Evolutionary conservation across 106 monocot genomes (phyloP), one percentile per base, ranked within the genome.

Genomic region (Triglochin maritima): DNA sequence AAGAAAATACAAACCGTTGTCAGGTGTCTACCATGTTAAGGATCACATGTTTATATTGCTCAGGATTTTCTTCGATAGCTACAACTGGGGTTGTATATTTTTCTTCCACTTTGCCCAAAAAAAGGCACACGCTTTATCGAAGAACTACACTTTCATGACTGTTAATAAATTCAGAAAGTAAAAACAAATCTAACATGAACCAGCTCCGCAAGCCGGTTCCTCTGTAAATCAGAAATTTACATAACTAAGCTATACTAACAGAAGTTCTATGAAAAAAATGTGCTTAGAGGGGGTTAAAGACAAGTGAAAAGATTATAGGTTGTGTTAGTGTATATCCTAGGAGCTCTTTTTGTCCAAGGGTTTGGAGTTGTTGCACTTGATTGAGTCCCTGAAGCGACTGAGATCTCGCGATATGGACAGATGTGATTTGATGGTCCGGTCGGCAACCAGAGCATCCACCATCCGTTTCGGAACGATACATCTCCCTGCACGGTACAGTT

Each of bases 391-490:
- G 48, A 87, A 81, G 5, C 75, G 49, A 17, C 50, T 29, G 17
- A 87, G 67, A 10, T 84, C 83, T 56, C 79, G 60, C 5, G 58
- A 75, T 44, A 87, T n/a, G 13, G 54, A 16, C 10, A 58, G 65
- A 45, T 69, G 74, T 4, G 81, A 75, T 43, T 49, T 76, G 60
- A 83, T 63, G 58, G 52, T 57, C 3, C 41, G 3, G 52, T 88
- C 81, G 5, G 70, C 44, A 3, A 65, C 65, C 44, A 88, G 14
- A 47, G 57, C 77, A 10, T 69, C 69, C 5, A 80, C 64, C 46
- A 67, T 43, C 3, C 16, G 64, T 16, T 44, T 80, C 6, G 79
- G 84, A 4, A 85, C 71, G 7, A 88, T 44, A 72, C 88, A 85
- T 62, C 41, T 85, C 50, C 66, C 81, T 43, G 77, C 77, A 7